Evolutionary conservation across 2,329 filamentous ascomycete genomes (phyloP), one percentile per base, ranked within the genome.

Genomic region (Raffaelea ambrosiae): DNA sequence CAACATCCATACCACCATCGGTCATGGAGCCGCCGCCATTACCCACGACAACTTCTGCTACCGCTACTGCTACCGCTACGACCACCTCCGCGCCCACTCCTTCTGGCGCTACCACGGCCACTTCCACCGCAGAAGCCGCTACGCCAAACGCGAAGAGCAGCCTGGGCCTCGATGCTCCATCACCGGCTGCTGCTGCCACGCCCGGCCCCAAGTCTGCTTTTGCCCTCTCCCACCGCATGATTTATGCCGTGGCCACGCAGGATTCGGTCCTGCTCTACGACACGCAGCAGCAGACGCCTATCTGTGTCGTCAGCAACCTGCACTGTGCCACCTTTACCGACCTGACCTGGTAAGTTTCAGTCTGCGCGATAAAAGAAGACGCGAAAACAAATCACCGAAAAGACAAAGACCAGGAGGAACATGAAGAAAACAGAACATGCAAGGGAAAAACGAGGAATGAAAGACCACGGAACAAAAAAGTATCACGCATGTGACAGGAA

Each of bases 251-350:
- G 35, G 94, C 93, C 8, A 98, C 93, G 0, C 91, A 97, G 62
- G 93, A 98, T 66, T 87, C 93, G 0, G 87, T 98, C 4, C 72
- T 96, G 40, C 76, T 98, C 20, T 98, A 98, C 61, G 93, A 98
- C 65, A 98, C 93, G 0, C 93, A 98, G 61, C 93, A 98, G 62
- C 86, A 90, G 59, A 94, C 88, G 8, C 93, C 93, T 3, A 72
- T 98, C 33, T 95, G 89, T 62, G 77, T 97, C 36, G 91, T 98
- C 43, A 97, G 89, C 76, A 98, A 98, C 60, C 69, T 98, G 54
- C 93, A 98, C 65, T 95, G 91, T 64, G 90, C 93, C 4, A 97
- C 93, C 0, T 98, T 98, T 61, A 98, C 93, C 1, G 93, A 98
- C 63, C 70, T 98, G 50, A 85, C 88, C 31, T 98, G 93, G 93